These are phyloP conservation scores for Scheffersomyces ergatensis DNA, from an alignment of 805 yeast genomes.

Conservation along the genomic window DNA sequence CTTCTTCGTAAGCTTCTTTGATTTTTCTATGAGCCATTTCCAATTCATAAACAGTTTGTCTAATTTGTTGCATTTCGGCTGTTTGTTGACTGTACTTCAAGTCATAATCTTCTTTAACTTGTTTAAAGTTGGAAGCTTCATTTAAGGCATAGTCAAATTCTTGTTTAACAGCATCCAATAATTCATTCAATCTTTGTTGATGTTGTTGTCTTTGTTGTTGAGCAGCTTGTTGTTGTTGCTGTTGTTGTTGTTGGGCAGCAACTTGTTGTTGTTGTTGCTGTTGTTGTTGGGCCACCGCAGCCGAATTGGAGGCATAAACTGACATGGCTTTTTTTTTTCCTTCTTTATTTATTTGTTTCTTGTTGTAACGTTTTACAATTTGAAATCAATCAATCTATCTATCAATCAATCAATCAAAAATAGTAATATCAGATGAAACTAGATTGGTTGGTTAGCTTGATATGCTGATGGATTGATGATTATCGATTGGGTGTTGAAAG, in stretches of 20 bases:
- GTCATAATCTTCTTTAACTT: conserved; percentile 92
- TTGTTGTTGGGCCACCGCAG: conserved; percentile 15
- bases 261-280: conserved; percentile 5
- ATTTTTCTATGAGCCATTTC: conserved; percentile 92
- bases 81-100: conserved; percentile 87
- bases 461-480: too few species aligned
- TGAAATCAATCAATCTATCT: too few species aligned
- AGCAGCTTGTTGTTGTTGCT: conserved; percentile 1
- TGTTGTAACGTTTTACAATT: too few species aligned
- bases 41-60: conserved; percentile 90
- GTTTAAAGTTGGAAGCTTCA: conserved; percentile 81
- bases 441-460: too few species aligned
- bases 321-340: too few species aligned
- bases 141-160: conserved; percentile 83
- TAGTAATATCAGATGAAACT: too few species aligned
- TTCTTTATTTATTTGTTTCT: too few species aligned
- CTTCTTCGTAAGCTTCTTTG: conserved; percentile 95
- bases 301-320: conserved; percentile 34
- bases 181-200: conserved; percentile 61
- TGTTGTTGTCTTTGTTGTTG: conserved; percentile 39
- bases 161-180: conserved; percentile 86
- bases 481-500: too few species aligned
- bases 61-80: conserved; percentile 87
- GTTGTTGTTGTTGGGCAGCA: conserved; percentile 18
- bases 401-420: too few species aligned